Evolutionary conservation across 2,329 filamentous ascomycete genomes (phyloP), one percentile per base, ranked within the genome.

Genomic region (Sarocladium brachiariae): DNA sequence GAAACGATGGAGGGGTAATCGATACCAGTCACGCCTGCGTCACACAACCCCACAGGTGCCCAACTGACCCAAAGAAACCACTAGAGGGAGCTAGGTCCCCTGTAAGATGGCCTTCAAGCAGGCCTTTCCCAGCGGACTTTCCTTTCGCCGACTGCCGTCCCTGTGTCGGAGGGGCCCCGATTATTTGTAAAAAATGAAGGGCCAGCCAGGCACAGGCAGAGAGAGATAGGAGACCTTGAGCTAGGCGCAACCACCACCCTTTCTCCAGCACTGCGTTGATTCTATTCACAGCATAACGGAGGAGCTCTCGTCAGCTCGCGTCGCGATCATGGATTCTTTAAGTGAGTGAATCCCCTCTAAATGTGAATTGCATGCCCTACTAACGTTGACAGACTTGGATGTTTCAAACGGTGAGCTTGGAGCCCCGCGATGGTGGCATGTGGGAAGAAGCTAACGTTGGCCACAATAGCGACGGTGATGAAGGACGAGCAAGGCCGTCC

Each of bases 401-500:
- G 75, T 91, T 72, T 86, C 85, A 56, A 89, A 91, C 69, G 87
- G 87, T 92, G 87, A 63, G 67, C 52, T 45, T 41, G 25, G 43
- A 45, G 38, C 50, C 35, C 38, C 51, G 52, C 52, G 46, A 52
- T 43, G 19, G 19, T 16, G 27, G 27, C 31, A 47, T 24, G 46
- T 43, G 41, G 47, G 49, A 33, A 49, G 51, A 50, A 58, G 54
- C 55, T 58, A 54, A 54, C 52, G 51, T 16, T 33, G 30, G 31
- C 46, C 60, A 57, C 48, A 57, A 57, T 52, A 86, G 82, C 82
- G 65, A 67, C 77, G 67, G 73, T 99, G 70, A 83, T 96, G 77
- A 96, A 96, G 77, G 93, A 99, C 78, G 93, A 99, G 74, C 85
- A 93, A 70, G 93, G 93, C 55, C 83, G 93, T 66, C 93, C 93